These are phyloP conservation scores for Agaricus sinodeliciosus DNA, from an alignment of 768 basidiomycete genomes.

Conservation along the genomic window DNA sequence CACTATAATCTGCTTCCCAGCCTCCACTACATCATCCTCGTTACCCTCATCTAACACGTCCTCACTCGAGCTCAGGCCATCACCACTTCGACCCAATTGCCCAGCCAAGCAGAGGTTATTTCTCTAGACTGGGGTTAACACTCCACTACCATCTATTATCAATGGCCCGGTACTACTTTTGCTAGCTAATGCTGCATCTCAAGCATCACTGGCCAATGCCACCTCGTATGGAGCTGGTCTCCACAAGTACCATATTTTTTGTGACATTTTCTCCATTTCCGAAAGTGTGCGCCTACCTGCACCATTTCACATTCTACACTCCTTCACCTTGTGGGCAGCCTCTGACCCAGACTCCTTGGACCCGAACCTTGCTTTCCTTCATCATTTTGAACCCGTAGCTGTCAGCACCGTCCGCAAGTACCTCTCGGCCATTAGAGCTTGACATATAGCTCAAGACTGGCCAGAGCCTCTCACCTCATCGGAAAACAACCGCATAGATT, in stretches of 20 bases:
- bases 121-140: conserved; percentile 26
- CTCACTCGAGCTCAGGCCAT: conserved; percentile 10
- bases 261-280: conserved; percentile 21
- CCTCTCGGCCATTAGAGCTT: conserved; percentile 27
- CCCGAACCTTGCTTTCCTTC: conserved; percentile 3
- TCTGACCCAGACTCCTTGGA: conserved; percentile 19
- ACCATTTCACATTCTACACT: conserved; percentile 22
- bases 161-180: conserved; percentile 13
- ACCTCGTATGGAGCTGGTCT: conserved; percentile 18
- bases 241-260: conserved; percentile 18
- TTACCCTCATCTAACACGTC: background rate
- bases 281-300: conserved; percentile 21
- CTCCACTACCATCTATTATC: conserved; percentile 17
- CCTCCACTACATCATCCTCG: no score
- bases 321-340: conserved; percentile 28
- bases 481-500: conserved; percentile 17
- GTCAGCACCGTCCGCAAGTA: conserved; percentile 23
- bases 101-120: background rate
- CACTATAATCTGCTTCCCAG: background rate
- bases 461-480: conserved; percentile 20
- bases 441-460: conserved; percentile 34
- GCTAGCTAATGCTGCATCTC: background rate
- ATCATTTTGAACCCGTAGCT: conserved; percentile 25
- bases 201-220: background rate
- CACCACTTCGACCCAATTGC: conserved; percentile 17